Base-by-base conservation (phyloP, 2,329 filamentous ascomycete species). In the Cercospora beticola region DNA sequence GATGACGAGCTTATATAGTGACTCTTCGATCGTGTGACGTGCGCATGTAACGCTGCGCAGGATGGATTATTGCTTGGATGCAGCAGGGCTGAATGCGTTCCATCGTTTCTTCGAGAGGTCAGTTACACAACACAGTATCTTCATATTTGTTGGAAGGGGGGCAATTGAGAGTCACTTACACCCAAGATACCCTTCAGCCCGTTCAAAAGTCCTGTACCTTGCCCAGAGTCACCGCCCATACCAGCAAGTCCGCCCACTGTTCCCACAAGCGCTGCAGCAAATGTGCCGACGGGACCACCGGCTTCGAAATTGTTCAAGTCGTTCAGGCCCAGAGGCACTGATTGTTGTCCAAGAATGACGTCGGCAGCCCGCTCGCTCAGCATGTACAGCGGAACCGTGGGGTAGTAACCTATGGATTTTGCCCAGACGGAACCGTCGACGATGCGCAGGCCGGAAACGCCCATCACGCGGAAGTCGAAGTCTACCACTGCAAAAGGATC, bases 361-460 rank as follows among this genome's bases (percentile, higher is more conserved):
- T 88, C 86, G 1, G 86, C 85, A 0, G 88, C 88, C 80, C 89
- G 89, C 80, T 89, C 87, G 1, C 82, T 83, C 4, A 86, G 79
- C 77, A 89, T 86, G 71, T 86, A 87, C 0, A 83, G 83, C 0
- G 86, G 82, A 0, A 85, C 75, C 3, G 82, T 81, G 23, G 84
- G 81, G 71, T 85, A 87, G 70, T 66, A 66, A 21, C 86, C 87
- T 0, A 86, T 85, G 61, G 85, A 86, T 62, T 81, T 81, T 0
- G 86, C 86, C 68, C 86, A 90, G 0, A 86, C 81, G 21, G 82
- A 85, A 0, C 86, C 88, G 78, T 90, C 88, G 0, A 90, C 88
- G 2, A 90, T 87, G 23, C 88, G 80, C 56, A 90, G 75, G 0
- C 85, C 84, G 0, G 81, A 76, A 0, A 87, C 83, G 0, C 86